A percentile compares a stretch with the other conserved stretches of the same genome.
Conservation (phyloP, 768 basidiomycete species). For the Cystobasidium onofrii region DNA sequence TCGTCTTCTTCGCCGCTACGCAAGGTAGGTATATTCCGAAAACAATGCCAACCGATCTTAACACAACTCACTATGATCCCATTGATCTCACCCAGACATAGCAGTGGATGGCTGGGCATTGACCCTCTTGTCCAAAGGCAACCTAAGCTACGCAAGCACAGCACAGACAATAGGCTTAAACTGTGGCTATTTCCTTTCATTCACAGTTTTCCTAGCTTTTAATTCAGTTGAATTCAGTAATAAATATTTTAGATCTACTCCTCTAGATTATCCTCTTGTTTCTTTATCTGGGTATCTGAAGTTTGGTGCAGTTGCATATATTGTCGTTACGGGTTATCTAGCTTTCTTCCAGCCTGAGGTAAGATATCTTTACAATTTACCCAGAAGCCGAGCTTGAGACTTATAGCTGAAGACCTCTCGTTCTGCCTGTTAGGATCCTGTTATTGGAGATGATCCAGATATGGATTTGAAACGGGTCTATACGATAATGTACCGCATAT, state of each 20-base stretch:
- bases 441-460: constrained; percentile 59
- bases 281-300: constrained; percentile 68
- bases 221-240: constrained; percentile 83
- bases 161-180: constrained; percentile 97
- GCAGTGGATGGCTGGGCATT: constrained; percentile 74
- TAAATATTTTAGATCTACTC: constrained; percentile 48
- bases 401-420: not conserved
- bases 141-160: constrained; percentile 90
- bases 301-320: constrained; percentile 77
- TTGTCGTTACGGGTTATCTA: constrained; percentile 78
- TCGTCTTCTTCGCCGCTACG: constrained; percentile 92
- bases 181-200: constrained; percentile 88
- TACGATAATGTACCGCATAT: constrained; percentile 87
- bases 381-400: not conserved
- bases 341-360: constrained; percentile 83
- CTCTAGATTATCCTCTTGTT: constrained; percentile 47
- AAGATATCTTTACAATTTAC: constrained; percentile 35
- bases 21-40: constrained; percentile 84
- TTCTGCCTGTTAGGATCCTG: constrained; percentile 57
- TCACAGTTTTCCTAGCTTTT: constrained; percentile 88
- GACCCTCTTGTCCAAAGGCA: constrained; percentile 71
- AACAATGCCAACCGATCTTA: no score
- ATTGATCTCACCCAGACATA: constrained; percentile 71
- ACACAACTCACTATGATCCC: no score
- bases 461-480: constrained; percentile 87